These are phyloP conservation scores for Dichotomopilus funicola DNA, from an alignment of 2,329 filamentous ascomycete genomes.

Conservation along the genomic window DNA sequence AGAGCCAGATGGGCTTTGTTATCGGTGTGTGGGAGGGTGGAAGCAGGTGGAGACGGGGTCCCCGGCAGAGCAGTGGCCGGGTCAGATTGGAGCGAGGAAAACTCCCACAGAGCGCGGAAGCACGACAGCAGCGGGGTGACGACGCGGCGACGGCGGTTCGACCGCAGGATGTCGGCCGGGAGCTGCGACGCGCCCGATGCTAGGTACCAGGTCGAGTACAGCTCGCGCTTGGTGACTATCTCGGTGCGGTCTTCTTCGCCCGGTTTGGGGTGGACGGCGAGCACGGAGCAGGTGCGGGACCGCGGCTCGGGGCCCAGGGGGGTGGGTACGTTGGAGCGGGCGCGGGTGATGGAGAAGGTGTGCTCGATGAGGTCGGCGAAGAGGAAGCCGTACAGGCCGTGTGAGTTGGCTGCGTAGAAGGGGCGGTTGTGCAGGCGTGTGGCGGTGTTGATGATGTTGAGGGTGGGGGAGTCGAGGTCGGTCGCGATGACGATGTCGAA, in stretches of 20 bases:
- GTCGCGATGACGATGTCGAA: slow-evolving; percentile 89
- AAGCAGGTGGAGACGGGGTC: no score
- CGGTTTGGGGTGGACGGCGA: slow-evolving; percentile 60
- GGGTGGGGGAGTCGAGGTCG: slow-evolving; percentile 68
- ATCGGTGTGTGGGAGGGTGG: slow-evolving; percentile 44
- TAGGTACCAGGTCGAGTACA: slow-evolving; percentile 83
- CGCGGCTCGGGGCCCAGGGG: slow-evolving; percentile 53
- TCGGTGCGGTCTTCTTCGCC: slow-evolving; percentile 68
- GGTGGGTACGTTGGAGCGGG: slow-evolving; percentile 67
- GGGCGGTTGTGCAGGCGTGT: slow-evolving; percentile 70
- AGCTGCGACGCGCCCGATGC: slow-evolving; percentile 71
- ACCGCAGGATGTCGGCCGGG: slow-evolving; percentile 60
- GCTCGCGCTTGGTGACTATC: slow-evolving; percentile 83
- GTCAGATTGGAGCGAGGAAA: slow-evolving; percentile 53
- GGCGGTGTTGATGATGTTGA: slow-evolving; percentile 77
- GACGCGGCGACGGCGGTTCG: slow-evolving; percentile 60
- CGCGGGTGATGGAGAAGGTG: slow-evolving; percentile 81
- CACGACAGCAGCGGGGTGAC: slow-evolving; percentile 84
- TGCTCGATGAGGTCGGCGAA: slow-evolving; percentile 91
- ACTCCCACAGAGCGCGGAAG: slow-evolving; percentile 85
- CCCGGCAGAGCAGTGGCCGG: slow-evolving; percentile 22
- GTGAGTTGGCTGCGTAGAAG: slow-evolving; percentile 82
- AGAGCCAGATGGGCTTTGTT: slow-evolving; percentile 59
- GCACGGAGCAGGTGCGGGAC: slow-evolving; percentile 65
- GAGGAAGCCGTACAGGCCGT: slow-evolving; percentile 90